Evolutionary conservation across 2,329 filamentous ascomycete genomes (phyloP), one percentile per base, ranked within the genome.

Genomic region (Myrmaecium sp.): DNA sequence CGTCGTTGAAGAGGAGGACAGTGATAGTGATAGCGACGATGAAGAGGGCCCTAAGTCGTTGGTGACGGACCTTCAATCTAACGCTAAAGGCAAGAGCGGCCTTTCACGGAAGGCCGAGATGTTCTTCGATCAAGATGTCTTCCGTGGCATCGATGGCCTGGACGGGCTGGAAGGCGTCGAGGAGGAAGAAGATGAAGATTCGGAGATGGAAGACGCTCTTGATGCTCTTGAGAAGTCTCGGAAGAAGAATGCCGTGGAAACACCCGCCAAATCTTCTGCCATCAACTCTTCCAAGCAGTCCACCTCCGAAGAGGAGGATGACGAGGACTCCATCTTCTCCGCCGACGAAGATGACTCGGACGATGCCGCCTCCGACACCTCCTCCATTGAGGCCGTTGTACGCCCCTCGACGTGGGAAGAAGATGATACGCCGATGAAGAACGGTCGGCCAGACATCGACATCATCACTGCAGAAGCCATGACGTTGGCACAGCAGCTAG

Each of bases 381-480:
- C 17, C 6, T 62, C 61, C 3, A 75, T 80, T 31, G 72, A 81
- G 42, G 60, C 71, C 11, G 70, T 76, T 14, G 70, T 68, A 40
- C 49, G 47, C 27, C 50, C 52, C 22, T 57, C 59, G 4, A 59
- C 68, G 31, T 82, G 76, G 76, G 74, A 80, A 38, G 62, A 70
- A 24, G 61, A 71, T 33, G 66, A 73, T 27, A 69, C 68, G 33
- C 64, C 66, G 27, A 64, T 59, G 34, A 62, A 69, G 29, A 68
- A 78, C 40, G 74, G 74, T 30, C 68, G 64, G 29, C 48, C 53
- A 65, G 84, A 94, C 47, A 92, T 98, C 54, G 83, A 95, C 49
- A 95, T 98, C 43, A 92, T 95, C 45, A 98, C 89, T n/a, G 89
- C 83, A 4, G 89, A 98, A 60, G 89, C 91, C 36, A 98, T 98